Percentiles rank a stretch among this genome's conserved stretches.
Evolutionary conservation across 2,329 filamentous ascomycete genomes (phyloP).

Genomic region (Alternaria dauci): DNA sequence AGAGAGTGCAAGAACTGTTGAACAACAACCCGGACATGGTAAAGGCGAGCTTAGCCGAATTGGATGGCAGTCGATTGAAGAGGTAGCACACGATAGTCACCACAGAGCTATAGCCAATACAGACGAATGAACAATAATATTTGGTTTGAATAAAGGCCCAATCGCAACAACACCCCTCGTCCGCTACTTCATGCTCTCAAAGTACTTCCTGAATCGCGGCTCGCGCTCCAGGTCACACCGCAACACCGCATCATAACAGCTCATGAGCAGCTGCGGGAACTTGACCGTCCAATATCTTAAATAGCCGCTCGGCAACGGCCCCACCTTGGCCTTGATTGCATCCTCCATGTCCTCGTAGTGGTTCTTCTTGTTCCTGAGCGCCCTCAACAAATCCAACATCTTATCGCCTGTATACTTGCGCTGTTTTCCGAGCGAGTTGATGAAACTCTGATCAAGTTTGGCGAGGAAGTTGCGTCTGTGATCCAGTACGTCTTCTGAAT

Average conservation of each 20-base stretch:
- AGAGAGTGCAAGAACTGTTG: constrained; percentile 70
- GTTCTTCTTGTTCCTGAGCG: constrained; percentile 93
- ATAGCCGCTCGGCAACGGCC: constrained; percentile 80
- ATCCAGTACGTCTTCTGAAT: constrained; percentile 59
- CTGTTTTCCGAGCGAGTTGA: constrained; percentile 90
- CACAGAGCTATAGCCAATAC: background rate
- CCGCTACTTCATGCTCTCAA: constrained; percentile 14
- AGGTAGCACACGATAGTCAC: background rate
- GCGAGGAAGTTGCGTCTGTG: constrained; percentile 77
- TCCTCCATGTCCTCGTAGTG: constrained; percentile 97
- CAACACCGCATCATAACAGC: constrained; percentile 68
- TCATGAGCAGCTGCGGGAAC: constrained; percentile 81
- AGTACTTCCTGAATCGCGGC: constrained; percentile 18
- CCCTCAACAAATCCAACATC: constrained; percentile 86
- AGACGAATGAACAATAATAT: background rate
- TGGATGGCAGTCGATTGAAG: constrained; percentile 40
- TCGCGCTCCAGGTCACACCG: constrained; percentile 15
- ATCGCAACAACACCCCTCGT: background rate
- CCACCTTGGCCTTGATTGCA: constrained; percentile 75
- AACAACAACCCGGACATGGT: constrained; percentile 31
- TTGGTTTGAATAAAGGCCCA: background rate
- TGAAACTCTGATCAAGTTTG: constrained; percentile 78
- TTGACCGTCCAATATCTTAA: constrained; percentile 81
- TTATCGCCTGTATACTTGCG: constrained; percentile 88
- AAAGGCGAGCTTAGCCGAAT: constrained; percentile 32